These are phyloP conservation scores for Malassezia dermatis DNA, from an alignment of 1,284 basidiomycete species.

Conservation along the genomic window DNA sequence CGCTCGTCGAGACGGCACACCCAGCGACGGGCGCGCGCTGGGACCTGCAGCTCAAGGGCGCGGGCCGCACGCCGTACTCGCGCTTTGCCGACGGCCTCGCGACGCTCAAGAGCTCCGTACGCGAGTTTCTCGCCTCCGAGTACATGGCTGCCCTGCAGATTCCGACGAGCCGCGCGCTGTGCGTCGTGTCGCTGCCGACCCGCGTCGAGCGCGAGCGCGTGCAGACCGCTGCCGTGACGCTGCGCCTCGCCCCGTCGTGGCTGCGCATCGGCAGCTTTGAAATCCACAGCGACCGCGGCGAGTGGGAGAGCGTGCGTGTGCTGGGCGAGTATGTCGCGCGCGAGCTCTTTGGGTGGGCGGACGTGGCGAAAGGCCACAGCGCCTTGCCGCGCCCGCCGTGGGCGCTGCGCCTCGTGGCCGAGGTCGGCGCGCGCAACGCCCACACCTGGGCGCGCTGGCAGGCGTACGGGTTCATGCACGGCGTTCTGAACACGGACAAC, in stretches of 20 bases:
- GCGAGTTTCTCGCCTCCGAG: conserved; percentile 60
- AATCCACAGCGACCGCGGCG: conserved; percentile 58
- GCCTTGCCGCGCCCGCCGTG: conserved; percentile 19
- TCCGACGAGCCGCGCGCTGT: conserved; percentile 77
- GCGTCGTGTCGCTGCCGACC: conserved; percentile 68
- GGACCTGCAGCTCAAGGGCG: conserved; percentile 88
- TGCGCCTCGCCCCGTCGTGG: conserved; percentile 79
- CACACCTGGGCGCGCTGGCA: conserved; percentile 89
- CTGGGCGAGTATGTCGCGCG: conserved; percentile 56
- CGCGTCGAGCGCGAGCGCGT: conserved; percentile 67
- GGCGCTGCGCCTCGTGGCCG: conserved; percentile 26
- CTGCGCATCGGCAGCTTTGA: conserved; percentile 85
- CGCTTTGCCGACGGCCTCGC: conserved; percentile 83
- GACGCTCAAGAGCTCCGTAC: conserved; percentile 76
- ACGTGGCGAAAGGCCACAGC: conserved; percentile 20
- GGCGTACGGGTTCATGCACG: conserved; percentile 49
- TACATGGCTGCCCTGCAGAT: conserved; percentile 78
- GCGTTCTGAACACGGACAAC: conserved; percentile 83
- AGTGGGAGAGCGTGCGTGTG: conserved; percentile 57
- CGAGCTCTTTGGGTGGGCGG: conserved; percentile 52
- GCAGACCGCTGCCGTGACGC: conserved; percentile 69
- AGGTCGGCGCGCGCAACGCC: conserved; percentile 65
- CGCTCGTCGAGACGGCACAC: conserved; percentile 64
- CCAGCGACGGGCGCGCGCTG: conserved; percentile 22
- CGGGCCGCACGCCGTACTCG: conserved; percentile 86